These are phyloP conservation scores for Botrytis hyacinthi DNA, from an alignment of 2,329 filamentous ascomycete genomes.

Conservation along the genomic window DNA sequence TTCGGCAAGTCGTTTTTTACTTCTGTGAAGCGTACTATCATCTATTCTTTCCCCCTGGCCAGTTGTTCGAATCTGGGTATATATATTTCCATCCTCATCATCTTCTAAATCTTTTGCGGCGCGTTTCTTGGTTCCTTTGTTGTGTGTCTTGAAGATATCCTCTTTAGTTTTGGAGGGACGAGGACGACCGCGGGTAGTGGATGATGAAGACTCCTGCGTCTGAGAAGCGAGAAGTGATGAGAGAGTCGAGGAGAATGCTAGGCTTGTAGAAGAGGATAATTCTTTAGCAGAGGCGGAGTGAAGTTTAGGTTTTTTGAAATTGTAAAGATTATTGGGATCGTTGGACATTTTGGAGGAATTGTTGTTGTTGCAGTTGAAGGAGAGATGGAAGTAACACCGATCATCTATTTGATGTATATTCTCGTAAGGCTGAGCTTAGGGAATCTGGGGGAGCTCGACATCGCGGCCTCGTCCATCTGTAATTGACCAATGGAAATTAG, in stretches of 20 bases:
- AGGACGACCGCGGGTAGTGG: constrained; percentile 48
- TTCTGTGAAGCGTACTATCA: constrained; percentile 55
- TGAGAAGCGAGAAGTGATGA: constrained; percentile 71
- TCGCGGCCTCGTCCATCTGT: background rate
- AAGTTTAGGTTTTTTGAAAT: constrained; percentile 63
- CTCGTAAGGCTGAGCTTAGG: constrained; percentile 12
- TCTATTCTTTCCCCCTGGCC: constrained; percentile 46
- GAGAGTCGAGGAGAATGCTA: constrained; percentile 87
- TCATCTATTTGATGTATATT: background rate
- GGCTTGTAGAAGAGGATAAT: constrained; percentile 67
- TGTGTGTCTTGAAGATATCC: constrained; percentile 67
- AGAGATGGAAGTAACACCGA: background rate
- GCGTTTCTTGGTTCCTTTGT: constrained; percentile 60
- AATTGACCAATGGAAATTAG: background rate
- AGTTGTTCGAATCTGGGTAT: constrained; percentile 57
- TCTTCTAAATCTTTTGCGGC: constrained; percentile 56
- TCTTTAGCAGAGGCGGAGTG: constrained; percentile 56
- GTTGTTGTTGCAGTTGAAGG: background rate
- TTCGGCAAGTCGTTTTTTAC: constrained; percentile 80
- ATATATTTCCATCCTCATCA: constrained; percentile 48
- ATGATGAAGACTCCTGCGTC: constrained; percentile 33
- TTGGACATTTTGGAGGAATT: constrained; percentile 14
- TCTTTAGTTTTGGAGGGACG: constrained; percentile 58
- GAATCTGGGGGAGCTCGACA: background rate
- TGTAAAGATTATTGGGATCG: constrained; percentile 64